phyloP scores from a whole-genome alignment of 306 rosid genomes.

The Alnus glutinosa region DNA sequence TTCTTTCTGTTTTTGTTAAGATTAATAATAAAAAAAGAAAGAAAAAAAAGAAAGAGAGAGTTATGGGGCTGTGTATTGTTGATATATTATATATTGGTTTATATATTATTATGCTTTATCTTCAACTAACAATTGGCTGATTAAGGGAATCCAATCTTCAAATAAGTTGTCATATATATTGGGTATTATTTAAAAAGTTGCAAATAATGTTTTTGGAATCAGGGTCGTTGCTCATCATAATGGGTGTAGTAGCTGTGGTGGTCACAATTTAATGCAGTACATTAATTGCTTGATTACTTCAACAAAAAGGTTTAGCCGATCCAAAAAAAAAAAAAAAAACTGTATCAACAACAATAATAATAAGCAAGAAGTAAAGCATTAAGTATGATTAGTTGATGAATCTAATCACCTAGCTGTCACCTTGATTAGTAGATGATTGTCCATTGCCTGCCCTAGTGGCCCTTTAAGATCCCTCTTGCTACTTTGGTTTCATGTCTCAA shows the following conservation, averaged over 20 bases:
- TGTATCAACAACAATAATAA: no score
- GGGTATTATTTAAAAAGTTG: neutral
- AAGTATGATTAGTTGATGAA: neutral
- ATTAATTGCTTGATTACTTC: neutral
- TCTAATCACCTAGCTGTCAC: neutral
- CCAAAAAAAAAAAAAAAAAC: neutral
- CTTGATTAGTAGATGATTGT: neutral
- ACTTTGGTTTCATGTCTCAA: slow-evolving; percentile 5
- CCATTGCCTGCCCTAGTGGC: neutral
- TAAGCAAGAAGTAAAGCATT: neutral
- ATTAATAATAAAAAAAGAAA: no score
- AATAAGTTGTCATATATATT: neutral
- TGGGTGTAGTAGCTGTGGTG: neutral
- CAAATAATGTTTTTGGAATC: neutral
- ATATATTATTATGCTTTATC: no score
- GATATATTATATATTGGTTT: neutral
- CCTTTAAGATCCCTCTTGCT: neutral
- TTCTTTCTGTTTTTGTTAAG: no score
- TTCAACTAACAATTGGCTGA: neutral
- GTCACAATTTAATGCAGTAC: neutral
- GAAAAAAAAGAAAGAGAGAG: no score
- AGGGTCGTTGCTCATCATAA: neutral
- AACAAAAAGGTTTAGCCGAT: neutral
- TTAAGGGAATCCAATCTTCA: neutral
- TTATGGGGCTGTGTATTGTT: no score